Evolutionary conservation across 2,329 filamentous ascomycete genomes (phyloP).

Genomic region (Colletotrichum australisinense): DNA sequence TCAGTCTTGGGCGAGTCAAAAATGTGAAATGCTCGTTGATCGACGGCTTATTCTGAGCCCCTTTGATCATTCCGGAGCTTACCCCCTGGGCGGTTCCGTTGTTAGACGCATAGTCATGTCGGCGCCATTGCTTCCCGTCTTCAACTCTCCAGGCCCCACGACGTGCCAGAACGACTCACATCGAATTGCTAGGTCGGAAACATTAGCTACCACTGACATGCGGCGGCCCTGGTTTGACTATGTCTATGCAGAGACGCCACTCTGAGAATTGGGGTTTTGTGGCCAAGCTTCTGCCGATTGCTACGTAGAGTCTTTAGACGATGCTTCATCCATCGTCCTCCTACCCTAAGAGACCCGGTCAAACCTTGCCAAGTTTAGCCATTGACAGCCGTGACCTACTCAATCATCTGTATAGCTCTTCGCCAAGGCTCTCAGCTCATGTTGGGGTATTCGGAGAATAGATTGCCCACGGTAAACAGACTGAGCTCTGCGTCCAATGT

Average conservation of each 20-base stretch:
- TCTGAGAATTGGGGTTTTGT: neutral
- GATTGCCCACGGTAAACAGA: neutral
- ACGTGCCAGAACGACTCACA: neutral
- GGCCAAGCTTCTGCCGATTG: neutral
- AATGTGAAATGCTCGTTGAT: neutral
- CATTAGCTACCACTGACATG: neutral
- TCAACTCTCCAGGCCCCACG: neutral
- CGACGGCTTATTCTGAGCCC: neutral
- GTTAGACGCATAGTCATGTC: neutral
- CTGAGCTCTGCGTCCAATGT: neutral
- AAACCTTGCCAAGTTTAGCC: conserved; percentile 20
- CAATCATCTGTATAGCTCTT: neutral
- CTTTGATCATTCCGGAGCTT: conserved; percentile 5
- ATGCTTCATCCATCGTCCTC: neutral
- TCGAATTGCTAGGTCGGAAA: neutral
- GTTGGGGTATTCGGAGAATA: conserved; percentile 11
- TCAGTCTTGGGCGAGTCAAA: neutral
- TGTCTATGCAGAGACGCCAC: neutral
- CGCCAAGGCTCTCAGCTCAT: neutral
- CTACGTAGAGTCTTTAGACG: neutral
- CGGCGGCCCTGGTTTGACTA: no score
- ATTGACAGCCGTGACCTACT: neutral
- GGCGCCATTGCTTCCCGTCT: neutral
- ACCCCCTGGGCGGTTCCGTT: neutral
- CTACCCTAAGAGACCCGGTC: conserved; percentile 13